phyloP scores from a whole-genome alignment of 306 rosid genomes.

The Inga laurina region DNA sequence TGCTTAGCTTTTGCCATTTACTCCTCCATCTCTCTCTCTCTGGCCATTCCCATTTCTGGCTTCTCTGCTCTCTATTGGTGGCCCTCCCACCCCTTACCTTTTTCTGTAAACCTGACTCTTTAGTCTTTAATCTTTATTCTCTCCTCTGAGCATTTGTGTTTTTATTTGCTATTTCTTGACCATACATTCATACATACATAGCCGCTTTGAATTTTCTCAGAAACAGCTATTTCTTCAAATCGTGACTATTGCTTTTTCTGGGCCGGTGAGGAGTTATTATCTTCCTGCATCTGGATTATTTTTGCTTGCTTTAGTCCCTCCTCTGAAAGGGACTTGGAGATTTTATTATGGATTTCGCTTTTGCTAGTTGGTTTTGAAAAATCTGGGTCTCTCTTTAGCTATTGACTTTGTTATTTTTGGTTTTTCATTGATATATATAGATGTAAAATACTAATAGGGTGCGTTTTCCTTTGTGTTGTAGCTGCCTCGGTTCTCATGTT shows the following conservation, averaged over 20 bases:
- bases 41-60: not conserved
- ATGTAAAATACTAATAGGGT: slow-evolving; percentile 5
- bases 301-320: not conserved
- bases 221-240: not conserved
- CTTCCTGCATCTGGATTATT: not conserved
- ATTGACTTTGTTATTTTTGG: not conserved
- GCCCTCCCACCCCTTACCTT: slow-evolving; percentile 4
- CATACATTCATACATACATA: not conserved
- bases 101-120: not conserved
- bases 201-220: not conserved
- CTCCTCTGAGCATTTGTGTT: slow-evolving; percentile 10
- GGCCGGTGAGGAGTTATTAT: not conserved
- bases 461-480: slow-evolving; percentile 18
- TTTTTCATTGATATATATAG: not conserved
- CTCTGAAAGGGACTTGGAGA: not conserved
- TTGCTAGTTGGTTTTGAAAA: not conserved
- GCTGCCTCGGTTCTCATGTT: slow-evolving; percentile 25
- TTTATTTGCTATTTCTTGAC: slow-evolving; percentile 13
- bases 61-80: slow-evolving; percentile 7
- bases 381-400: not conserved
- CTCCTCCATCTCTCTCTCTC: not conserved
- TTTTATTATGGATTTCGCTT: not conserved
- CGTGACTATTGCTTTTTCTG: no score
- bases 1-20: not conserved
- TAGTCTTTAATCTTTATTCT: not conserved